phyloP scores from a whole-genome alignment of 768 basidiomycete genomes.

The Amanita rimosa region DNA sequence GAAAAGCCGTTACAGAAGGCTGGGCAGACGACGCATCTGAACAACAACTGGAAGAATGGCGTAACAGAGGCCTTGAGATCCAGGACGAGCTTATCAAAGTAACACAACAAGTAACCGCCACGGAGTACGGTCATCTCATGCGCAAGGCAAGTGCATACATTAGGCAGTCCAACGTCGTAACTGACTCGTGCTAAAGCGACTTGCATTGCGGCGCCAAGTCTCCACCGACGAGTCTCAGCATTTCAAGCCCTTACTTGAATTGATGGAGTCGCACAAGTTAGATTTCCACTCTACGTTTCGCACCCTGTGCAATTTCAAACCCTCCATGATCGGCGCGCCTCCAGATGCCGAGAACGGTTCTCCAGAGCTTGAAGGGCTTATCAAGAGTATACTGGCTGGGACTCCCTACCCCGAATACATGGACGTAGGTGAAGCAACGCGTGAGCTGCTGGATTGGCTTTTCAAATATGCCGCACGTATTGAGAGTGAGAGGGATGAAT shows the following conservation, averaged over 20 bases:
- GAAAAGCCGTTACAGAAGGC: constrained; percentile 38
- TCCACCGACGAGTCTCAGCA: constrained; percentile 48
- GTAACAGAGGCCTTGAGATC: constrained; percentile 39
- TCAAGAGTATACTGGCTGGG: constrained; percentile 31
- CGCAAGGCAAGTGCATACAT: constrained; percentile 35
- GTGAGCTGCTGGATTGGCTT: constrained; percentile 56
- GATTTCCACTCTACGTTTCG: constrained; percentile 90
- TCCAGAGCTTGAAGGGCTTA: constrained; percentile 26
- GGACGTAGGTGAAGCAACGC: constrained; percentile 31
- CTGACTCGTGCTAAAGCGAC: constrained; percentile 35
- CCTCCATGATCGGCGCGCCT: constrained; percentile 17
- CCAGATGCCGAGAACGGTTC: constrained; percentile 2
- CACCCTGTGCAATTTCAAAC: constrained; percentile 49
- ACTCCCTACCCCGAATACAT: constrained; percentile 35
- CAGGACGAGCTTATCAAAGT: constrained; percentile 52
- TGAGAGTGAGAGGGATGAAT: constrained; percentile 35
- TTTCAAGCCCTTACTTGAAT: constrained; percentile 56
- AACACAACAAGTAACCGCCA: constrained; percentile 44
- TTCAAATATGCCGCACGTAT: constrained; percentile 49
- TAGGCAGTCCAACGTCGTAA: constrained; percentile 4
- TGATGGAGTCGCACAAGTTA: constrained; percentile 64
- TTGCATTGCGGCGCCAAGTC: constrained; percentile 55
- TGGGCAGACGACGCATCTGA: constrained; percentile 50
- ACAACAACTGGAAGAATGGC: constrained; percentile 54
- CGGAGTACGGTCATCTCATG: constrained; percentile 61